Base-by-base conservation (phyloP, 352 stramenopile species). In the Phytophthora crassamura region DNA sequence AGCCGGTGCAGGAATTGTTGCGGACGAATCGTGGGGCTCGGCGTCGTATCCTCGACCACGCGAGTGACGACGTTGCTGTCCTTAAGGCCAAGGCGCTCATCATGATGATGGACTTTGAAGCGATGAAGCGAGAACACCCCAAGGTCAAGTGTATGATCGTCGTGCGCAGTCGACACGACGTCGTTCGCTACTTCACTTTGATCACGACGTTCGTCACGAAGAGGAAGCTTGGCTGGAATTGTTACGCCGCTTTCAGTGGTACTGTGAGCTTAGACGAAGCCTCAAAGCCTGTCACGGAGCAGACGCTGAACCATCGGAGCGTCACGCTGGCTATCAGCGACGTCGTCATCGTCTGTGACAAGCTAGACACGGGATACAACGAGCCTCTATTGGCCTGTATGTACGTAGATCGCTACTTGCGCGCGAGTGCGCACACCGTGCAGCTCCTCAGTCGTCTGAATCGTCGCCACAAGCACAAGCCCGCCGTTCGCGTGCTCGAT, bases 321-420 rank as follows among this genome's bases (percentile, higher is more conserved):
- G 63, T 77, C 18, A 82, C 80, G 3, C 53, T 93, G 12, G 60
- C 72, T 5, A 80, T 77, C 28, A 90, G 82, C 30, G 84, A 93
- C 46, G 65, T 94, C 14, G 79, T 95, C 25, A 86, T 95, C 59
- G 87, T 95, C 6, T 95, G 87, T 70, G 87, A 95, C 51, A 95
- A 95, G 50, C 82, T 95, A 7, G 87, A 95, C 45, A 95, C 87
- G 2, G 87, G 87, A 3, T 95, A 91, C 74, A 95, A 92, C 48
- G 85, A 95, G 38, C 85, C 87, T 0, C 42, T 83, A 33, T 72
- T 95, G 12, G 67, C 79, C 4, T 84, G 76, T 20, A 93, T 95
- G 84, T 95, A 93, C 57, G 84, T 95, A n/a, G 87, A 95, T 59
- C 83, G 87, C 10, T 84, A 87, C 35, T 66, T 95, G 34, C 80